Conservation (phyloP, 495 filamentous ascomycete species). For the Penicillium fimorum region DNA sequence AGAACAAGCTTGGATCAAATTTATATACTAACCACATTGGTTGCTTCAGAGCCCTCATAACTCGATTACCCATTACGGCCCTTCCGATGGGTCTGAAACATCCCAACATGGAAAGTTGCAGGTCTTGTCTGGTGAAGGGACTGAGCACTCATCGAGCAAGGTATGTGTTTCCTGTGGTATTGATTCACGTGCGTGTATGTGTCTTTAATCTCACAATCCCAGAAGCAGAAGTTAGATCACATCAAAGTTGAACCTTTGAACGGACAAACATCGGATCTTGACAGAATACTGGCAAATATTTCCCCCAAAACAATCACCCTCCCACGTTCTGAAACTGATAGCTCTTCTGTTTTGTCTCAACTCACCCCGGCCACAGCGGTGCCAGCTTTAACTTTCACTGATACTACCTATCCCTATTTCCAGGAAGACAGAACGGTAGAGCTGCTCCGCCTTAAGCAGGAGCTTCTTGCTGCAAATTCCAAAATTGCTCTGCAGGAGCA, state of each 20-base stretch:
- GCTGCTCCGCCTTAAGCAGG: constrained; percentile 59
- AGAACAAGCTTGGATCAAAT: neutral
- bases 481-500: constrained; percentile 80
- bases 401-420: constrained; percentile 15
- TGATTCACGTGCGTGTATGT: neutral
- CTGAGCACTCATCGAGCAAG: constrained; percentile 34
- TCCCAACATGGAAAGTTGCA: constrained; percentile 44
- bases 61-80: constrained; percentile 26
- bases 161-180: constrained; percentile 23
- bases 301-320: constrained; percentile 29
- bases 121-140: constrained; percentile 15
- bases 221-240: constrained; percentile 55
- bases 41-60: constrained; percentile 30
- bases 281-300: constrained; percentile 39
- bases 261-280: constrained; percentile 35
- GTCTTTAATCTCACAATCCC: constrained; percentile 39
- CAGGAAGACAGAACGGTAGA: constrained; percentile 42
- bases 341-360: constrained; percentile 52
- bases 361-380: constrained; percentile 53
- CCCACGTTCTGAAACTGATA: constrained; percentile 42
- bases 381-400: constrained; percentile 38
- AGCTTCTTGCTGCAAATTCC: constrained; percentile 75
- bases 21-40: neutral
- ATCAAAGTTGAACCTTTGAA: constrained; percentile 24
- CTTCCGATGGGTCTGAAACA: constrained; percentile 35